Conservation (phyloP, 139 green algal species). For the Chlorella sp. region DNA sequence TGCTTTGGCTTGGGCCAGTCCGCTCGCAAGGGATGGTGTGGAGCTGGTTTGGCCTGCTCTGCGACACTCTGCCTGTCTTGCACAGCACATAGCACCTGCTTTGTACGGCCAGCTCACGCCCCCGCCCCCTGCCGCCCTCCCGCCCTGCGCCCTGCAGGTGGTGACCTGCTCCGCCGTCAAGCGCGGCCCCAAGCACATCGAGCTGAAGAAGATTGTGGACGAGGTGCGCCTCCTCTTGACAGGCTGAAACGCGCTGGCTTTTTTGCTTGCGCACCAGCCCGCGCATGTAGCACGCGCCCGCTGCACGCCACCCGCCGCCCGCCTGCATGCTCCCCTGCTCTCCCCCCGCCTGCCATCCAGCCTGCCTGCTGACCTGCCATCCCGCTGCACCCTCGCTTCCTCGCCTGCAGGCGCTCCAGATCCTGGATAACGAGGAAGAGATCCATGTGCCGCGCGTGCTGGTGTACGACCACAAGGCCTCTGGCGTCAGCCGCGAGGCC, state of each 20-base stretch:
- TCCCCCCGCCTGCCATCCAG: neutral
- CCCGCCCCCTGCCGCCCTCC: no score
- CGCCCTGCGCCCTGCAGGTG: neutral
- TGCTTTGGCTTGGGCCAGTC: neutral
- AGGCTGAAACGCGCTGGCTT: neutral
- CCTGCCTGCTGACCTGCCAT: neutral
- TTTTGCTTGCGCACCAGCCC: neutral
- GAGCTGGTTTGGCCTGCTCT: no score
- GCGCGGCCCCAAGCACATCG: slow-evolving; percentile 84
- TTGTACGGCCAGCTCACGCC: no score
- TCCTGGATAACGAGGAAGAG: slow-evolving; percentile 42
- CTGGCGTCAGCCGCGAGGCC: slow-evolving; percentile 1
- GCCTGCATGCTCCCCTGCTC: neutral
- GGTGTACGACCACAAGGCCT: slow-evolving; percentile 78
- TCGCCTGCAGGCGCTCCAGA: slow-evolving; percentile 28
- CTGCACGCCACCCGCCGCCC: neutral
- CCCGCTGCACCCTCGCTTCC: slow-evolving; percentile 17
- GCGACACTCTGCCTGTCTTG: no score
- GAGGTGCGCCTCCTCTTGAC: slow-evolving; percentile 47
- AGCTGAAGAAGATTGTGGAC: slow-evolving; percentile 90
- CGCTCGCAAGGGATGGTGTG: no score
- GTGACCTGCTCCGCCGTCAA: slow-evolving; percentile 70
- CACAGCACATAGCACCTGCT: no score
- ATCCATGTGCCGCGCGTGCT: slow-evolving; percentile 59
- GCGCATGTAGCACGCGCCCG: no score